Percentiles rank a stretch among this genome's conserved stretches.
phyloP scores from a whole-genome alignment of 2,329 filamentous ascomycete genomes.

The Monosporascus sp. region DNA sequence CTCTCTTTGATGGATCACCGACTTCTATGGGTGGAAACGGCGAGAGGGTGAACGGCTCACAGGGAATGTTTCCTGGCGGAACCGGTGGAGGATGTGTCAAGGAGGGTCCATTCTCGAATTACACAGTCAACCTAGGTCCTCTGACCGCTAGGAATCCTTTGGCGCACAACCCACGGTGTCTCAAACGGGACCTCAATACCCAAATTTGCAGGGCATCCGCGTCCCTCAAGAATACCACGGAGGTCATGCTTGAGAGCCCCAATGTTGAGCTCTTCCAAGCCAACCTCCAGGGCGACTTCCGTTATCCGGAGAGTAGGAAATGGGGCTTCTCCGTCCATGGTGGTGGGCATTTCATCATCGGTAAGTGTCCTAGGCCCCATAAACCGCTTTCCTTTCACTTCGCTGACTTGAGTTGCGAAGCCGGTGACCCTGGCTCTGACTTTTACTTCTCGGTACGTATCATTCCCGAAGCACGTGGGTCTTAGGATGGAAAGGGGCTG shows the following conservation, averaged over 20 bases:
- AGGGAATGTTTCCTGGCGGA: conserved; percentile 33
- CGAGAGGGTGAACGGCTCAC: conserved; percentile 20
- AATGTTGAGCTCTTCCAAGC: conserved; percentile 35
- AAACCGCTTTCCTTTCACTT: neutral
- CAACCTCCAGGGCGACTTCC: conserved; percentile 33
- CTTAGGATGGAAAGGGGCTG: too few species aligned
- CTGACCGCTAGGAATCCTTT: conserved; percentile 23
- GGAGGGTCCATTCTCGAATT: conserved; percentile 38
- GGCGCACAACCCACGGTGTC: conserved; percentile 35
- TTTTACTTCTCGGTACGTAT: conserved; percentile 29
- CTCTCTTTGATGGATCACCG: conserved; percentile 40
- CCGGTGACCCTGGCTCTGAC: conserved; percentile 42
- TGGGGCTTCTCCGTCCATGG: conserved; percentile 26
- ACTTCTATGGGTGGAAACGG: conserved; percentile 41
- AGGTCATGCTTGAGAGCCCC: conserved; percentile 29
- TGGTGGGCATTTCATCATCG: conserved; percentile 30
- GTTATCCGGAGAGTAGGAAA: conserved; percentile 18
- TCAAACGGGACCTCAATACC: conserved; percentile 35
- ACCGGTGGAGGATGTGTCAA: conserved; percentile 49
- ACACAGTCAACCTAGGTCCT: conserved; percentile 34
- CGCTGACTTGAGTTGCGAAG: conserved; percentile 18
- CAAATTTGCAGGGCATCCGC: conserved; percentile 17
- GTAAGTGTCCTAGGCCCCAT: conserved; percentile 9
- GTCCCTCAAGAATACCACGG: conserved; percentile 27
- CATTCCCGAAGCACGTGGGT: too few species aligned